These are phyloP conservation scores for Lophiotrema nucula DNA, from an alignment of 495 filamentous ascomycete species.

Conservation along the genomic window DNA sequence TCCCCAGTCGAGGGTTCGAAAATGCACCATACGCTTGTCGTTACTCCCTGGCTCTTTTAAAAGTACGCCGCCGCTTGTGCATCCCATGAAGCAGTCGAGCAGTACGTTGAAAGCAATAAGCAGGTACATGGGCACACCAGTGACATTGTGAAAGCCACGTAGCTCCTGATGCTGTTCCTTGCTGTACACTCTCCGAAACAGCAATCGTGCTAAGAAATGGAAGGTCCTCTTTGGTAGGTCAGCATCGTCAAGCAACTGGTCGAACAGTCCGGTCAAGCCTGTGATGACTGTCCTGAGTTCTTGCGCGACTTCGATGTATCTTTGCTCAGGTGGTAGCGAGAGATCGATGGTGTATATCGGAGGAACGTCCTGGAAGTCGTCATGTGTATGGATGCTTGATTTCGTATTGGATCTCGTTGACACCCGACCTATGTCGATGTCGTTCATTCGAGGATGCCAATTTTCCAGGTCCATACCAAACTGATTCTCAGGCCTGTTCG, in stretches of 20 bases:
- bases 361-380: constrained; percentile 10
- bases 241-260: constrained; percentile 39
- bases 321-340: constrained; percentile 53
- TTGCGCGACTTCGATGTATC: constrained; percentile 52
- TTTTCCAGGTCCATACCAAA: too few species aligned
- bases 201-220: constrained; percentile 22
- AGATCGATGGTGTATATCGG: constrained; percentile 56
- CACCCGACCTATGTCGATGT: too few species aligned
- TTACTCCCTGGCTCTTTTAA: constrained; percentile 26
- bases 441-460: too few species aligned
- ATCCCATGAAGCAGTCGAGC: constrained; percentile 65
- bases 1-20: constrained; percentile 66
- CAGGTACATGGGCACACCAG: constrained; percentile 57
- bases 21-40: constrained; percentile 55
- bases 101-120: constrained; percentile 62
- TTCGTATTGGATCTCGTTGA: too few species aligned
- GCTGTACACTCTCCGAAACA: constrained; percentile 51
- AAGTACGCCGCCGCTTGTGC: constrained; percentile 58
- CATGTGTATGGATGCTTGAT: neutral
- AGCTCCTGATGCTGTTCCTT: constrained; percentile 63
- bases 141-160: constrained; percentile 53
- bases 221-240: constrained; percentile 13
- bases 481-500: too few species aligned
- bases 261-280: constrained; percentile 50
- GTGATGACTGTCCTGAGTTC: constrained; percentile 47